A percentile compares a stretch with the other conserved stretches of the same genome.
These are phyloP conservation scores for Thermothelomyces thermophilus DNA, from an alignment of 2,329 filamentous ascomycete genomes.

Conservation along the genomic window DNA sequence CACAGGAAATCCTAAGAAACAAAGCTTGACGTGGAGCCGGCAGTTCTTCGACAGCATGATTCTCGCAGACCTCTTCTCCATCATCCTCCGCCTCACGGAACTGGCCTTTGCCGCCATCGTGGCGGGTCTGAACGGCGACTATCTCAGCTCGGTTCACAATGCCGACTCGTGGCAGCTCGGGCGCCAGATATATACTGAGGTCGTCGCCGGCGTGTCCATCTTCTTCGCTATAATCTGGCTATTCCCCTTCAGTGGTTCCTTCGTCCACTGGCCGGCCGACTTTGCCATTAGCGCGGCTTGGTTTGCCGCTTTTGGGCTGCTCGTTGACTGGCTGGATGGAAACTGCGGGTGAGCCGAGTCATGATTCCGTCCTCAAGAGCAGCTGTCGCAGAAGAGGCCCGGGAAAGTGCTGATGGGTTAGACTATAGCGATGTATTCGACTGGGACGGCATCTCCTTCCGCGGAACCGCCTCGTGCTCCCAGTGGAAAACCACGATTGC, in stretches of 20 bases:
- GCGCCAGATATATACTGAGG: conserved; percentile 69
- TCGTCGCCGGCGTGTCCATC: conserved; percentile 62
- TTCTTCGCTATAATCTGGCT: conserved; percentile 66
- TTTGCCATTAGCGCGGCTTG: conserved; percentile 61
- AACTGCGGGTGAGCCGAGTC: conserved; percentile 35
- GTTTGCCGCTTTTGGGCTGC: conserved; percentile 63
- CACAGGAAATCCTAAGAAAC: conserved; percentile 16
- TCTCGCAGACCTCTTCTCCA: conserved; percentile 47
- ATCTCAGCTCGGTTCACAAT: conserved; percentile 47
- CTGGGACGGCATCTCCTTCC: conserved; percentile 50
- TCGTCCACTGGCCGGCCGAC: conserved; percentile 66
- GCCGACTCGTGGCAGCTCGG: conserved; percentile 48
- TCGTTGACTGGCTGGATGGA: conserved; percentile 43
- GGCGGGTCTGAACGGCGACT: conserved; percentile 61
- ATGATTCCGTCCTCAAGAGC: neutral
- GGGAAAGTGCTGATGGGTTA: conserved; percentile 6
- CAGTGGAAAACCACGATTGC: conserved; percentile 66
- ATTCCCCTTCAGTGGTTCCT: conserved; percentile 60
- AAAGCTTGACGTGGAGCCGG: neutral
- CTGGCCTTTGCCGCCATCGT: conserved; percentile 67
- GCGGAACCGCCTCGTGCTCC: conserved; percentile 49
- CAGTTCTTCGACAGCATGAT: conserved; percentile 34
- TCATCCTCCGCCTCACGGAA: conserved; percentile 51
- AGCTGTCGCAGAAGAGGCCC: neutral
- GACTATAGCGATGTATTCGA: conserved; percentile 41